Conservation (phyloP, 2,329 filamentous ascomycete species). For the Talaromyces albobiverticillius region DNA sequence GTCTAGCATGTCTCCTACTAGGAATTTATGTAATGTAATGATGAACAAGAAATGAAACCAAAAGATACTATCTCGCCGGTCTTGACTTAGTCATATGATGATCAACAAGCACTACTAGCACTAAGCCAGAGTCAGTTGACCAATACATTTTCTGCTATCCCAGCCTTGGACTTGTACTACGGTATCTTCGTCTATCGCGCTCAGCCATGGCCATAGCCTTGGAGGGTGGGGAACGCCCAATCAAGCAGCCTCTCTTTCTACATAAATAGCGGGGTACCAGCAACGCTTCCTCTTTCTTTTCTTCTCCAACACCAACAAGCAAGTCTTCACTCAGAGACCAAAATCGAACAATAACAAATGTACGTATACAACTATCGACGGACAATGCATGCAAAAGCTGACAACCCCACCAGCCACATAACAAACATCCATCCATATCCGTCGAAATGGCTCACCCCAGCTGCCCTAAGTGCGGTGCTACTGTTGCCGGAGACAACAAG, state of each 20-base stretch:
- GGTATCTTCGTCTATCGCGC: too few relatives aligned
- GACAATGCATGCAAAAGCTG: background rate
- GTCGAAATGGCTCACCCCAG: slow-evolving; percentile 17
- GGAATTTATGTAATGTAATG: too few relatives aligned
- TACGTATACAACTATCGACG: background rate
- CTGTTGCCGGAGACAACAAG: slow-evolving; percentile 26
- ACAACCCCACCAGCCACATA: background rate
- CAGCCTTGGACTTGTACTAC: too few relatives aligned
- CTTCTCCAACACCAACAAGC: background rate
- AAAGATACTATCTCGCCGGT: too few relatives aligned
- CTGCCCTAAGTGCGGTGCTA: slow-evolving; percentile 27
- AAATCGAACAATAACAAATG: background rate
- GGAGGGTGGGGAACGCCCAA: slow-evolving; percentile 8
- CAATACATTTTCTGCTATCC: too few relatives aligned
- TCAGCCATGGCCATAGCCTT: too few relatives aligned
- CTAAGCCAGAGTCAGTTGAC: too few relatives aligned
- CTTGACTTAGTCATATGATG: too few relatives aligned
- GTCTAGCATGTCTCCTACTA: too few relatives aligned
- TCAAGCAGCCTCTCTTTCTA: background rate
- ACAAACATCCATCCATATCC: background rate
- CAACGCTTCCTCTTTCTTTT: background rate
- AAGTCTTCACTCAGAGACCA: background rate
- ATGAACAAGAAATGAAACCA: too few relatives aligned
- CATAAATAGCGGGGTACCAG: background rate
- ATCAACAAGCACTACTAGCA: too few relatives aligned